Base-by-base conservation (phyloP, 2,329 filamentous ascomycete genomes). In the Akanthomyces dipterigenus region DNA sequence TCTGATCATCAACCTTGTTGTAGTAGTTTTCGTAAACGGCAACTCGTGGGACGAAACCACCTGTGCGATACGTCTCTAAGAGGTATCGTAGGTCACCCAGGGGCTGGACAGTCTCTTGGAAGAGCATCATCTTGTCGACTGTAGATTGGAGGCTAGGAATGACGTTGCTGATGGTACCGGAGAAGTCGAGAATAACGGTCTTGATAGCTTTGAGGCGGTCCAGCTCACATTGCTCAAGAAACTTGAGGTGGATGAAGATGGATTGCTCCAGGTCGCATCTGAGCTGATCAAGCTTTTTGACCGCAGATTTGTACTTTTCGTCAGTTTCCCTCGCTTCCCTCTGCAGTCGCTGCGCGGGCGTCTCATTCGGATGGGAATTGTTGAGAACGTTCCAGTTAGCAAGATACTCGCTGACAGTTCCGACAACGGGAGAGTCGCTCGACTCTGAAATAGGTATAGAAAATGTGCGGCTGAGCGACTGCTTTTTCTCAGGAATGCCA, bases 1-100 rank as follows among this genome's bases (percentile, higher is more conserved):
- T 96, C 81, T 98, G 93, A 71, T 97, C 93, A 73, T 97, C 95
- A 26, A 97, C 92, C 66, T 90, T 92, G 75, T 97, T 97, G 80
- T 99, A 99, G 77, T 99, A 99, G 74, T 98, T 99, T 77, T 99
- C 95, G 75, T 99, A 99, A 3, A 91, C 89, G 51, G 92, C 87
- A 31, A 98, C 93, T 69, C 86, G 93, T 9, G 95, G 95, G 56
- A 91, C 85, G 72, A 96, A 99, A 66, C 88, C 90, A 65, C 95
- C 95, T 7, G 95, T 99, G 65, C 93, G 88, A 76, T 99, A 99
- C 72, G 93, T 99, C 77, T 99, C 95, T 50, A 99, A 82, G 63
- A 99, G 83, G 73, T 98, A 99, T 65, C 95, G 85, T 67, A 99
- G 78, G 74, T 99, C 95, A 43, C 91, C 90, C 53, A 87, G 73